A percentile compares a stretch with the other conserved stretches of the same genome.
Evolutionary conservation across 116 monocot genomes (phyloP).

Genomic region (Posidonia oceanica): DNA sequence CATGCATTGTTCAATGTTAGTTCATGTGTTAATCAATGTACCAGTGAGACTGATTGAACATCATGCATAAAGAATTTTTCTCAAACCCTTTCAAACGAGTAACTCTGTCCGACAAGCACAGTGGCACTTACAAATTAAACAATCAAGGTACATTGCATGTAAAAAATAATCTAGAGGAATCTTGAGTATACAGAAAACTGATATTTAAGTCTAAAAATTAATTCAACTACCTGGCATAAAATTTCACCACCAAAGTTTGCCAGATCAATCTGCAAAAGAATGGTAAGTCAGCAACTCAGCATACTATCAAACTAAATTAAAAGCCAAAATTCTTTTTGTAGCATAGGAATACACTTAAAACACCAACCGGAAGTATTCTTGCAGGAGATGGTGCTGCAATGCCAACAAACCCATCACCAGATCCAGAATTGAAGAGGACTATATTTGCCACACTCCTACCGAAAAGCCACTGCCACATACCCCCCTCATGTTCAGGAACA

Average conservation of each 20-base stretch:
- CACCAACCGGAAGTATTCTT: conserved; percentile 81
- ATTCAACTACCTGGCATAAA: conserved; percentile 62
- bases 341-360: not conserved
- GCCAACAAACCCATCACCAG: conserved; percentile 84
- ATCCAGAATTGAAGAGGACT: conserved; percentile 60
- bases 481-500: conserved; percentile 71
- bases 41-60: no score
- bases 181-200: no score
- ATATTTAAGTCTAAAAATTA: not conserved
- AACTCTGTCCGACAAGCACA: no score
- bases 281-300: not conserved
- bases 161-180: no score
- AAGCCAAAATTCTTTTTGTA: not conserved
- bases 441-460: conserved; percentile 63
- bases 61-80: no score
- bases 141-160: no score
- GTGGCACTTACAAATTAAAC: no score
- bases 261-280: conserved; percentile 55
- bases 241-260: conserved; percentile 86
- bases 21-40: no score
- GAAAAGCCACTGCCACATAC: conserved; percentile 92
- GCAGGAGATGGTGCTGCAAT: conserved; percentile 85
- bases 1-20: no score
- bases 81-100: no score
- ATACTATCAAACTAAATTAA: not conserved